Conservation (phyloP, 2,329 filamentous ascomycete genomes). For the Calonectria honghensis region DNA sequence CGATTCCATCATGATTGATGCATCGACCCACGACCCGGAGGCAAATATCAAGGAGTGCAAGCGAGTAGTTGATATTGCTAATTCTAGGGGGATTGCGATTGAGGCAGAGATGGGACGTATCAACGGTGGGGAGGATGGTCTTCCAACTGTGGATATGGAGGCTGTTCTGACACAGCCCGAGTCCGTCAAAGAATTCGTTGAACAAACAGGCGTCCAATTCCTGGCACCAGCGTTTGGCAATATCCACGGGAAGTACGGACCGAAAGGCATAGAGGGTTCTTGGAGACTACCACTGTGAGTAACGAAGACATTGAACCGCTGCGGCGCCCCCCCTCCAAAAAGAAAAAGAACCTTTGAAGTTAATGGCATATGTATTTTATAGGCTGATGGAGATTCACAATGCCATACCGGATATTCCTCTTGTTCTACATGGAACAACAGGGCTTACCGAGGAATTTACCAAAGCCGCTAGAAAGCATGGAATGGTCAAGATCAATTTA, state of each 20-base stretch:
- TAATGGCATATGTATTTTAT: background rate
- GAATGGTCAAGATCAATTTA: slow-evolving; percentile 37
- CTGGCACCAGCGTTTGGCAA: slow-evolving; percentile 40
- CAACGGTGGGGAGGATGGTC: slow-evolving; percentile 40
- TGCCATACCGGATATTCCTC: slow-evolving; percentile 16
- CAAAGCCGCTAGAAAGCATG: slow-evolving; percentile 14
- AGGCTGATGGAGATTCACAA: slow-evolving; percentile 39
- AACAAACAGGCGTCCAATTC: slow-evolving; percentile 35
- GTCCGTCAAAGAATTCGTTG: slow-evolving; percentile 30
- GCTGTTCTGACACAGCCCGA: slow-evolving; percentile 37
- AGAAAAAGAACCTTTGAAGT: background rate
- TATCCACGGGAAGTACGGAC: slow-evolving; percentile 38
- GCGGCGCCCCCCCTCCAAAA: too few relatives aligned
- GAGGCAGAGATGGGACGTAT: slow-evolving; percentile 76
- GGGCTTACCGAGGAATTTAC: slow-evolving; percentile 31
- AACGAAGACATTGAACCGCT: too few relatives aligned
- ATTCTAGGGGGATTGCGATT: slow-evolving; percentile 75
- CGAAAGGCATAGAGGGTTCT: background rate
- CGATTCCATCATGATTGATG: slow-evolving; percentile 81
- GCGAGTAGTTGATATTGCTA: slow-evolving; percentile 75
- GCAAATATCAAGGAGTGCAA: slow-evolving; percentile 76
- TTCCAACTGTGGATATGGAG: slow-evolving; percentile 36
- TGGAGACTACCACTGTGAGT: slow-evolving; percentile 16
- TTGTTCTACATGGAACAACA: slow-evolving; percentile 38
- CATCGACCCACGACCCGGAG: slow-evolving; percentile 77